Evolutionary conservation across 768 basidiomycete species (phyloP), one percentile per base, ranked within the genome.

Genomic region (Dioszegia crocea): DNA sequence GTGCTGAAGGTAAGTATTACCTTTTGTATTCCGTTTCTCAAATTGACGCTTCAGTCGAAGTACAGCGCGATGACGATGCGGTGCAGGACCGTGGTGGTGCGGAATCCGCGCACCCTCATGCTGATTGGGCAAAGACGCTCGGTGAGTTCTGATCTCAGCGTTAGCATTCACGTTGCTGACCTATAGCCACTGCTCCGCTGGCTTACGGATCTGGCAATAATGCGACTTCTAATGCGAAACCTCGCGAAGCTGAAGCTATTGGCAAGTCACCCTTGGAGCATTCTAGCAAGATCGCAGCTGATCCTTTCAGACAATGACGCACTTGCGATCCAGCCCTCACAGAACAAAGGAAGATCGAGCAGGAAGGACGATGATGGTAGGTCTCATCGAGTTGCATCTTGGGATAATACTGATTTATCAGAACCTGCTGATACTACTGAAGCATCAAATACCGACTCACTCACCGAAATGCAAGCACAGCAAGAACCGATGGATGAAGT

Each of bases 51-150:
- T 58, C 30, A 66, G 66, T 39, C 16, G 53, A 36, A 56, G 66
- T 60, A 26, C 46, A 60, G 41, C 62, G 62, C 47, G 61, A 50
- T 6, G 64, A 23, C 3, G 43, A 44, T 31, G 44, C 29, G 19
- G 17, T 14, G 24, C 51, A n/a, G 26, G 14, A 14, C 12, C 38
- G 8, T 9, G 51, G 38, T 3, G 51, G 17, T 40, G 38, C 12
- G 21, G 54, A 46, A 31, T 56, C 54, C 6, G 54, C 54, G 16
- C 44, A 45, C 23, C 54, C 54, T 5, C 31, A 45, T 36, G 56
- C 47, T 14, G 46, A 43, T 19, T 47, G 41, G 45, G 56, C 47
- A 1, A 50, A 19, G 17, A 49, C 23, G 14, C 24, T 45, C 10
- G 16, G 56, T 48, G 16, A 41, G 45, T 39, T 14, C 17, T 12